A percentile compares a stretch with the other conserved stretches of the same genome.
These are phyloP conservation scores for Biscogniauxia mediterranea DNA, from an alignment of 2,329 filamentous ascomycete species.

Conservation along the genomic window DNA sequence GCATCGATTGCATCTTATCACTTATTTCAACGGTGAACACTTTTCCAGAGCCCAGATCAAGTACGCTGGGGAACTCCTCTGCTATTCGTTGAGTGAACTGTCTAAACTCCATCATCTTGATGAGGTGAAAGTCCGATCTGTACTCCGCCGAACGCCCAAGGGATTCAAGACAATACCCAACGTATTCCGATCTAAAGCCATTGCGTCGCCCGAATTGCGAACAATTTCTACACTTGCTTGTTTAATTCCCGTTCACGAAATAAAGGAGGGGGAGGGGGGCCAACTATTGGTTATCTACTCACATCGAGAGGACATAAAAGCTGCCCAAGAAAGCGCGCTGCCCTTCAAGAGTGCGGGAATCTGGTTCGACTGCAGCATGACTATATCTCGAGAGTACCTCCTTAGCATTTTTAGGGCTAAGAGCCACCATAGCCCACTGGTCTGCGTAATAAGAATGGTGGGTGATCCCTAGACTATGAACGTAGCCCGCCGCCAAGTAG, in stretches of 20 bases:
- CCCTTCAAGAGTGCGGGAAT: conserved; percentile 36
- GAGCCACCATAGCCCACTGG: conserved; percentile 15
- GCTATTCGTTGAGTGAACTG: conserved; percentile 36
- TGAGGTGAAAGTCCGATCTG: conserved; percentile 33
- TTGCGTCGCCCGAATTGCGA: conserved; percentile 37
- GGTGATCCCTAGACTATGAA: conserved; percentile 40
- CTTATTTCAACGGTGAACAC: conserved; percentile 35
- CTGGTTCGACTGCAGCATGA: conserved; percentile 17
- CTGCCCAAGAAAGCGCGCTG: conserved; percentile 39
- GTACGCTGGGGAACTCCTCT: conserved; percentile 29
- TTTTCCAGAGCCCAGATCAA: conserved; percentile 12
- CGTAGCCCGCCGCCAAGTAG: conserved; percentile 41
- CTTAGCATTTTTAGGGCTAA: conserved; percentile 14
- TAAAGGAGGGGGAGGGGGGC: too few relatives aligned
- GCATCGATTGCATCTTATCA: conserved; percentile 33
- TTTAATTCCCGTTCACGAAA: neutral
- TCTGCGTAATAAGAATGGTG: conserved; percentile 16
- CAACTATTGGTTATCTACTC: conserved; percentile 16
- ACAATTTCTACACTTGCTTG: conserved; percentile 30
- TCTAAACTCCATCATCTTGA: conserved; percentile 36
- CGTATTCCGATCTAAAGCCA: conserved; percentile 31
- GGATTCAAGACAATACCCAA: conserved; percentile 34
- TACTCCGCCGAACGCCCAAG: conserved; percentile 28
- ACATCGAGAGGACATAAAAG: conserved; percentile 41
- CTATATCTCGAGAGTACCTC: conserved; percentile 13